Base-by-base conservation (phyloP, 352 stramenopile genomes). In the Phytophthora hibernalis region DNA sequence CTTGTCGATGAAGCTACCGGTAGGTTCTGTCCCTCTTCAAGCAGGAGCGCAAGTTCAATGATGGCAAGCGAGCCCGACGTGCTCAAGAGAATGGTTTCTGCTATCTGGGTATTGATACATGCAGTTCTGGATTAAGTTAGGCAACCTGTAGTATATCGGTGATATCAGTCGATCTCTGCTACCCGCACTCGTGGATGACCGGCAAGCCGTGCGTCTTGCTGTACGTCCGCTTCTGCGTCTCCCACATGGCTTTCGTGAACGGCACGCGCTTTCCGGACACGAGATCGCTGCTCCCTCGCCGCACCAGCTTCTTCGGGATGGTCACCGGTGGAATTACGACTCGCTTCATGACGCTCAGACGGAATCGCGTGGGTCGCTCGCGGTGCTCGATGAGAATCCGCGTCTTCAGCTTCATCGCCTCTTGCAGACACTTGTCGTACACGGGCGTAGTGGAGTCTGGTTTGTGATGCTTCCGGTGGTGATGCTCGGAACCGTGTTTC, bases 221-320 rank as follows among this genome's bases (percentile, higher is more conserved):
- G 56, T 67, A 67, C 20, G 44, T 58, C 6, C 63, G 47, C 61
- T 87, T 83, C 55, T 67, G 68, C 28, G 79, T 85, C 54, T 77
- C 58, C 77, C 77, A 89, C 82, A 91, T 91, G 43, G 83, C 70
- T 45, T 71, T 81, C 10, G 80, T 88, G 66, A 88, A 82, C 8
- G 82, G 80, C 55, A 91, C 70, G 37, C 72, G 76, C 69, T 89
- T 88, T 48, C 82, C 82, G 4, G 70, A 77, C 54, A 91, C 82
- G 18, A 85, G 57, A 16, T 74, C 70, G 31, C 63, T 55, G 22
- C 49, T 68, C 2, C 77, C 79, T 49, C 60, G 53, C 31, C 59
- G 60, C 24, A 65, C 61, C 1, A 91, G 54, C 18, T 65, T 49
- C 67, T 71, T 64, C 0, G 82, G 82, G 16, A 89, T 82, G 47